These are phyloP conservation scores for Dalbergia oliveri DNA, from an alignment of 306 rosid species.

Conservation along the genomic window DNA sequence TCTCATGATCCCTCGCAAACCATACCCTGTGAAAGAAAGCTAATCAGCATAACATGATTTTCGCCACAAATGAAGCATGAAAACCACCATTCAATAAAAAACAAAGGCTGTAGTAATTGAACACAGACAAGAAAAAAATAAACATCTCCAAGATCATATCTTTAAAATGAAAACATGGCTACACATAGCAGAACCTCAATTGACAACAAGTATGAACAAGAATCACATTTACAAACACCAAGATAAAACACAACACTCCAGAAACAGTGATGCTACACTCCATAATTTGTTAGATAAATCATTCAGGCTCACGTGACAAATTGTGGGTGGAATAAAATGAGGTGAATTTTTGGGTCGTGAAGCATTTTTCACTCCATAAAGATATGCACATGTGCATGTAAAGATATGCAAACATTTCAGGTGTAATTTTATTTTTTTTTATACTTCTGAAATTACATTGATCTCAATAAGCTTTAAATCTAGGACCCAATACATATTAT, in stretches of 20 bases:
- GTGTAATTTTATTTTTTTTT: no score
- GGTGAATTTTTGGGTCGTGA: no score
- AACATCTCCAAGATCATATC: not conserved
- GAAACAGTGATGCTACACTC: not conserved
- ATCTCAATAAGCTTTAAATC: no score
- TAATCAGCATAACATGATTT: not conserved
- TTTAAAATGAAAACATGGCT: constrained; percentile 17
- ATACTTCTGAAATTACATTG: no score
- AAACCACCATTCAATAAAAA: constrained; percentile 11
- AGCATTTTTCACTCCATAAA: no score
- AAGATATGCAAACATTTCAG: no score
- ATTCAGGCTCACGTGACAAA: no score
- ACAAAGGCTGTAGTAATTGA: not conserved
- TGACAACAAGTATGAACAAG: constrained; percentile 15
- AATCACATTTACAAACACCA: not conserved
- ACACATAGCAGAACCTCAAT: not conserved
- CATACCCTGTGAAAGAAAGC: constrained; percentile 55
- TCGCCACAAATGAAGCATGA: constrained; percentile 26
- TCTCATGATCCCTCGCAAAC: constrained; percentile 39
- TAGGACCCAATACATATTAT: no score
- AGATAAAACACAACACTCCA: not conserved
- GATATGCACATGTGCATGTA: no score
- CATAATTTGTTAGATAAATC: no score
- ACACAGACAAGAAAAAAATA: not conserved
- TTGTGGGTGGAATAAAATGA: no score